Base-by-base conservation (phyloP, 371 early-diverging fungal genomes). In the Massospora cicadina region DNA sequence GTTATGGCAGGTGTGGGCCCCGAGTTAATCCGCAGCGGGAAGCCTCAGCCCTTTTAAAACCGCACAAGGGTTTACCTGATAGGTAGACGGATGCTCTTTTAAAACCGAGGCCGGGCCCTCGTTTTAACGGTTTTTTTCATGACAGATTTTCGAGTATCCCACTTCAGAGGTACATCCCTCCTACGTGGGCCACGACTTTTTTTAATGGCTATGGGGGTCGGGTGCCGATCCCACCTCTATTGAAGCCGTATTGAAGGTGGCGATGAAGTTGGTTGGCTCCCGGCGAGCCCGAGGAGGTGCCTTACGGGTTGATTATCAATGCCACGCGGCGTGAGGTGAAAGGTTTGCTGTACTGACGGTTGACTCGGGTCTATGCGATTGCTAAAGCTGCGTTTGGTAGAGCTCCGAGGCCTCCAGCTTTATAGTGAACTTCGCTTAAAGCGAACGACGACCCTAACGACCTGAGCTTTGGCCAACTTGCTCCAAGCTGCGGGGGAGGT, bases 311-410 rank as follows among this genome's bases (percentile, higher is more conserved):
- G 26, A 31, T n/a, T n/a, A n/a, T 12, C 2, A 59, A 59, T 29
- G 60, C 60, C 7, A 28, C 60, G 17, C 27, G 21, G 21, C 1
- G 60, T n/a, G 60, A 59, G 21, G 29, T 59, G 29, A 59, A 59
- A 29, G 31, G 29, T 59, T 59, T 59, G 31, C 21, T 29, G 31
- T 12, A 12, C 28, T 26, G 28, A 2, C n/a, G 13, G 54, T 54
- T 54, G 5, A 57, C 2, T 57, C 28, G 10, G 2, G 28, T 26
- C 28, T 7, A 24, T 21, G 2, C 70, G 28, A 10, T 57, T 26
- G 13, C 2, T 59, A 3, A 59, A 29, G 21, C 2, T 31, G 60
- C 28, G 33, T 76, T 68, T 31, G 69, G 70, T 59, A 59, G 60
- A 31, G 60, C 29, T n/a, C 12, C 31, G 26, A 29, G 31, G 31